Conservation (phyloP, 345 rosid genomes). For the Boechera divaricarpa region DNA sequence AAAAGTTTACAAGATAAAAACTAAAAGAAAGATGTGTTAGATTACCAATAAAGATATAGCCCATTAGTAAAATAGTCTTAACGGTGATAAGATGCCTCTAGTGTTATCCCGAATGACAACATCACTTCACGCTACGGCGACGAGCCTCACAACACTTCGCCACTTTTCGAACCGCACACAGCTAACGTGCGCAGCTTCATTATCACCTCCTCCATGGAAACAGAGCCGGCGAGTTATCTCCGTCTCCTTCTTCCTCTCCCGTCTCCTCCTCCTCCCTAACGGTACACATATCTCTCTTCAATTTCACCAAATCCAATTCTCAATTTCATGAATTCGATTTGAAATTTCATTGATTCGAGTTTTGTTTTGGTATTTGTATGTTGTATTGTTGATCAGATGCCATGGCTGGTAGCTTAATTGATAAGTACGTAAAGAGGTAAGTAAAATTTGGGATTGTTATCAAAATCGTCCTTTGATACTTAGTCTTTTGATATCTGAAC, state of each 20-base stretch:
- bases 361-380: neutral
- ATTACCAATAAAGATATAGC: too few species aligned
- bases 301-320: neutral
- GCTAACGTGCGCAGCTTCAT: constrained; percentile 41
- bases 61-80: too few species aligned
- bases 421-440: constrained; percentile 81
- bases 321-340: neutral
- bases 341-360: neutral
- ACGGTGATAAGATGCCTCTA: neutral
- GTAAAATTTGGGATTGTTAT: too few species aligned
- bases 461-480: neutral
- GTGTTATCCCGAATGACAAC: constrained; percentile 31
- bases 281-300: constrained; percentile 42
- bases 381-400: constrained; percentile 56
- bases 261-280: constrained; percentile 50
- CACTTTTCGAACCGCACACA: constrained; percentile 11
- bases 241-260: constrained; percentile 60
- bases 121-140: constrained; percentile 36
- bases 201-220: constrained; percentile 48
- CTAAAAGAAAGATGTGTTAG: too few species aligned
- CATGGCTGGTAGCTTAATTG: constrained; percentile 55
- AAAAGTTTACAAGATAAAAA: too few species aligned
- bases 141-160: constrained; percentile 17
- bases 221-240: constrained; percentile 68
- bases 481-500: neutral